These are phyloP conservation scores for Bryum argenteum DNA, from an alignment of 225 moss, liverwort and hornwort species.

Conservation along the genomic window DNA sequence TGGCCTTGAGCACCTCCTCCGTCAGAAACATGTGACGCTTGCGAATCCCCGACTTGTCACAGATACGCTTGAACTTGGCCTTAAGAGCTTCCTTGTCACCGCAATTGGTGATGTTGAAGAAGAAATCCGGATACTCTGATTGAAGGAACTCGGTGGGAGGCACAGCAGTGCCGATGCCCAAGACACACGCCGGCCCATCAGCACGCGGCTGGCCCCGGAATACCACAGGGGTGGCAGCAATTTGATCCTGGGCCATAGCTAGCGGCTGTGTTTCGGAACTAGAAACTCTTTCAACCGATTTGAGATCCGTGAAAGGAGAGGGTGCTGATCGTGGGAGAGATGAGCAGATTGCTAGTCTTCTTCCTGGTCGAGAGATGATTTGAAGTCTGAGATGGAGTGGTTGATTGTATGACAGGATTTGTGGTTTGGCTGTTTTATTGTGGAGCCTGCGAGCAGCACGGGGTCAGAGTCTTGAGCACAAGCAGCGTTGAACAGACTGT, in stretches of 20 bases:
- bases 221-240: not conserved
- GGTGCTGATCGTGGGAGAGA: no score
- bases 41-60: not conserved
- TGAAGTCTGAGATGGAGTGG: no score
- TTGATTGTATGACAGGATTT: no score
- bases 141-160: conserved; percentile 36
- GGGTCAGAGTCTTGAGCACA: no score
- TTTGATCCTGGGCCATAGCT: not conserved
- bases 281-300: no score
- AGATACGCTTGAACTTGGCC: not conserved
- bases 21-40: not conserved
- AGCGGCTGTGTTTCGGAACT: no score
- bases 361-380: no score
- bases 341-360: no score
- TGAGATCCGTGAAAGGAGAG: no score
- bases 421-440: no score
- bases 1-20: not conserved
- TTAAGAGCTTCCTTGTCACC: not conserved
- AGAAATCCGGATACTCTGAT: not conserved
- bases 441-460: no score
- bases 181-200: conserved; percentile 47
- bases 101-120: not conserved
- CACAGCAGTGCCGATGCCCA: not conserved
- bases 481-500: no score
- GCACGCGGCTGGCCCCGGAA: conserved; percentile 31